Evolutionary conservation across 345 rosid genomes (phyloP).

Genomic region (Pistacia atlantica): DNA sequence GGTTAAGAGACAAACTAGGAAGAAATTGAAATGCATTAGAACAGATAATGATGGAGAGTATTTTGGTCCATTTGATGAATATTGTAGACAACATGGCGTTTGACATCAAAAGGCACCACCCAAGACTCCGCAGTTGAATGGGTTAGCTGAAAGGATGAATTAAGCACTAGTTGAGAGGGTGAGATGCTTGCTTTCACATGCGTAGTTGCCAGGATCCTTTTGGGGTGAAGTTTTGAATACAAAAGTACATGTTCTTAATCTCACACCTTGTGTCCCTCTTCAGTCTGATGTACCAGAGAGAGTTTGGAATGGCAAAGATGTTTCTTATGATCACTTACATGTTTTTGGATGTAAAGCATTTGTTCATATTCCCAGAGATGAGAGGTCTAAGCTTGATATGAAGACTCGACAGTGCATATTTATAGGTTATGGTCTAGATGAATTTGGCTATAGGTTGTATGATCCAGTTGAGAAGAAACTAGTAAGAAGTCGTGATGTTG

Average conservation of each 20-base stretch:
- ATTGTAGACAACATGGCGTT: neutral
- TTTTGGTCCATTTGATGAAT: neutral
- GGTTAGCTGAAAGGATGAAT: conserved; percentile 1
- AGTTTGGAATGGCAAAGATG: neutral
- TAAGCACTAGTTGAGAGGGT: neutral
- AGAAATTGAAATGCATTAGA: neutral
- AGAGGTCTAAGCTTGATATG: neutral
- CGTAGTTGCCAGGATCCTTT: neutral
- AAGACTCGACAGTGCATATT: neutral
- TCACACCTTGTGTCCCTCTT: neutral
- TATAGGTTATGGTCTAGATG: neutral
- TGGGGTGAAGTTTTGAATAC: conserved; percentile 1
- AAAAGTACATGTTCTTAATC: neutral
- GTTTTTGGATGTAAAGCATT: neutral
- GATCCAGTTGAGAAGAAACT: too few species aligned
- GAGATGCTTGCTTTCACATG: neutral
- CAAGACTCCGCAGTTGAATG: neutral
- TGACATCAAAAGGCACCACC: neutral
- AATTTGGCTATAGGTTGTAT: too few species aligned
- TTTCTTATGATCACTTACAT: neutral
- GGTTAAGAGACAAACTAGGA: neutral
- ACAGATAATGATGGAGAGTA: neutral
- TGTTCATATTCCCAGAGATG: neutral
- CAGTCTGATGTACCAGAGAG: neutral
- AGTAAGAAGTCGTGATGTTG: too few species aligned